Evolutionary conservation across 371 early-diverging fungal genomes (phyloP).

Genomic region (Apophysomyces elegans): DNA sequence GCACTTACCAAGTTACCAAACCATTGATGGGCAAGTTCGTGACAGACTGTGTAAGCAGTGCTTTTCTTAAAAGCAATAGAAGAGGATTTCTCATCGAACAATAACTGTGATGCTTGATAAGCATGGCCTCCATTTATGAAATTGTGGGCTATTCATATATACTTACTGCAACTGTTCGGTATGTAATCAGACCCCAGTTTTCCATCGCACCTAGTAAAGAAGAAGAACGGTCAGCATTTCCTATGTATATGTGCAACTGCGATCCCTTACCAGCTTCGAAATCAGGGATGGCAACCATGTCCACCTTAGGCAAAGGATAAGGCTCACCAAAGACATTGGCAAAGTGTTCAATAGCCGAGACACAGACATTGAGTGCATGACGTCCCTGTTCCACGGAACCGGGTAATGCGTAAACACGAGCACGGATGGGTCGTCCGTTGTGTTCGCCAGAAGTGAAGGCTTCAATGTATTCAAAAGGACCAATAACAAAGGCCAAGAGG

Average conservation of each 20-base stretch:
- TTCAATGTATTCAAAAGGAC: conserved; percentile 87
- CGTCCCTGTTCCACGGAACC: conserved; percentile 74
- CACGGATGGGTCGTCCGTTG: conserved; percentile 60
- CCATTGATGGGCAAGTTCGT: conserved; percentile 96
- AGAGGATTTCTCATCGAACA: conserved; percentile 75
- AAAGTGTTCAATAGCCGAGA: conserved; percentile 76
- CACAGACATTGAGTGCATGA: conserved; percentile 79
- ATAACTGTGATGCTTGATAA: conserved; percentile 37
- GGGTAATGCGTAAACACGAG: conserved; percentile 80
- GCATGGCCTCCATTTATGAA: neutral
- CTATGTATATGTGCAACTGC: neutral
- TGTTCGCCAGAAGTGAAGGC: conserved; percentile 63
- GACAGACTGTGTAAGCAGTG: conserved; percentile 87
- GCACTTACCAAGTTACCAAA: conserved; percentile 82
- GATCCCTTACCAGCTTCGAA: conserved; percentile 68
- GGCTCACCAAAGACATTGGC: conserved; percentile 83
- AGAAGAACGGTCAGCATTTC: neutral
- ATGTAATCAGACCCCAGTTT: conserved; percentile 95
- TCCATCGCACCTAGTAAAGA: conserved; percentile 71
- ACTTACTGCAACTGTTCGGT: conserved; percentile 67
- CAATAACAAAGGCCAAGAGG: conserved; percentile 85
- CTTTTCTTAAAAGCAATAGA: conserved; percentile 73
- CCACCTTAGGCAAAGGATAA: conserved; percentile 89
- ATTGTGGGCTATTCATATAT: neutral
- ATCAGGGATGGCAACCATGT: conserved; percentile 90